Evolutionary conservation across 179 eudicot species (phyloP).

Genomic region (Nepenthes alata): DNA sequence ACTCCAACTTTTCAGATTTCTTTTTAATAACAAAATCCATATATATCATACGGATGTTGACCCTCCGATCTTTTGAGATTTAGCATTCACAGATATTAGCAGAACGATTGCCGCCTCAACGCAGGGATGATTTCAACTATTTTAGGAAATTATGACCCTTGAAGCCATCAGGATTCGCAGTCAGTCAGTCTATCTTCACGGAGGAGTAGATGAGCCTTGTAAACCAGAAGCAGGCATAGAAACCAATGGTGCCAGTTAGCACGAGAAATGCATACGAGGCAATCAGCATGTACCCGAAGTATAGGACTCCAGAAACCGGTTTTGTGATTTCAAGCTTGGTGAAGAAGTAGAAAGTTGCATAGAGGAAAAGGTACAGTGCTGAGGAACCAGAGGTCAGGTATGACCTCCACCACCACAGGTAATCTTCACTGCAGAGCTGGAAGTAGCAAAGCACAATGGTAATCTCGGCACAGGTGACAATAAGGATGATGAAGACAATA

Average conservation of each 20-base stretch:
- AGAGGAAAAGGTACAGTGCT: constrained; percentile 41
- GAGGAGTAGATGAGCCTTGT: constrained; percentile 42
- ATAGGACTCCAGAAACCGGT: constrained; percentile 37
- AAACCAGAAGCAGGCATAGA: constrained; percentile 42
- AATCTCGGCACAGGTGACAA: constrained; percentile 44
- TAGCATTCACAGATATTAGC: too few relatives aligned
- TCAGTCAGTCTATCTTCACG: constrained; percentile 39
- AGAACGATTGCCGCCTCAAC: too few relatives aligned
- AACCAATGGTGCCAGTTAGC: constrained; percentile 40
- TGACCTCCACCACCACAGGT: constrained; percentile 52
- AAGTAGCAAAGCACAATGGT: constrained; percentile 43
- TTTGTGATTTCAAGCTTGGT: constrained; percentile 47
- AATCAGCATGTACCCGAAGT: constrained; percentile 44
- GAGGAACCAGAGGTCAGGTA: constrained; percentile 46
- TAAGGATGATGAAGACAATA: constrained; percentile 35
- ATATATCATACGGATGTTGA: too few relatives aligned
- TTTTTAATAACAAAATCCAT: too few relatives aligned
- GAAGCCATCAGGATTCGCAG: too few relatives aligned
- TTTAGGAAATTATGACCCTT: too few relatives aligned
- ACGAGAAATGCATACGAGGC: constrained; percentile 45
- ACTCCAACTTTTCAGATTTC: too few relatives aligned
- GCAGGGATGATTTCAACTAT: too few relatives aligned
- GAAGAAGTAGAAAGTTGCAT: constrained; percentile 45
- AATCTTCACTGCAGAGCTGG: constrained; percentile 45
- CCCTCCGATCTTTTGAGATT: too few relatives aligned